Conservation (phyloP, 2,329 filamentous ascomycete species). For the Cladosporium sp. region DNA sequence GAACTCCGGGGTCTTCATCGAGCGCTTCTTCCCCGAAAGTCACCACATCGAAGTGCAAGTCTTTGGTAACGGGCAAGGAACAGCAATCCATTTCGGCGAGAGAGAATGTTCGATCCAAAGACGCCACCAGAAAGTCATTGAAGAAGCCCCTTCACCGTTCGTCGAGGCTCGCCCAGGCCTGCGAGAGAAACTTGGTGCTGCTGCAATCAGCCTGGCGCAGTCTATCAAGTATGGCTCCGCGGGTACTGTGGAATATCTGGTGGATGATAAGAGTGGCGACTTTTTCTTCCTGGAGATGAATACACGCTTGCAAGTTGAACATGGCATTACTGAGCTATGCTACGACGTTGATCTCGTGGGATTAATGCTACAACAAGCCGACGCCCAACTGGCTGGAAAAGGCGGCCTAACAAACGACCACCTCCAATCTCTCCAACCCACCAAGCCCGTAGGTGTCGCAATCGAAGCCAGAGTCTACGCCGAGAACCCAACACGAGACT, state of each 20-base stretch:
- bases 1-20: constrained; percentile 77
- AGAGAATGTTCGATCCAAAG: constrained; percentile 84
- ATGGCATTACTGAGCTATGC: constrained; percentile 54
- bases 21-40: constrained; percentile 73
- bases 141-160: constrained; percentile 79
- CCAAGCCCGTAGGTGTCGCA: constrained; percentile 42
- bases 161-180: constrained; percentile 47
- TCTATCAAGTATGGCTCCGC: constrained; percentile 69
- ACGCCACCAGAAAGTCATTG: constrained; percentile 84
- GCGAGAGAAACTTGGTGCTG: constrained; percentile 57
- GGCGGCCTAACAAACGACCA: constrained; percentile 40
- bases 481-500: constrained; percentile 55
- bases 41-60: constrained; percentile 88
- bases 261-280: constrained; percentile 73
- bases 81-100: constrained; percentile 79
- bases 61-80: constrained; percentile 75
- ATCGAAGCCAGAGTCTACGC: constrained; percentile 54
- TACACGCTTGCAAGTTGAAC: constrained; percentile 54
- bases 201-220: constrained; percentile 63
- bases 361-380: constrained; percentile 53
- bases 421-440: constrained; percentile 40
- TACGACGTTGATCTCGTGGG: constrained; percentile 52
- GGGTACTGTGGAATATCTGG: constrained; percentile 85
- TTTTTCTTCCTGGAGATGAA: constrained; percentile 67
- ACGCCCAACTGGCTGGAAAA: constrained; percentile 43